Conservation (phyloP, 441 rosid species). For the Flueggea neowawraea region DNA sequence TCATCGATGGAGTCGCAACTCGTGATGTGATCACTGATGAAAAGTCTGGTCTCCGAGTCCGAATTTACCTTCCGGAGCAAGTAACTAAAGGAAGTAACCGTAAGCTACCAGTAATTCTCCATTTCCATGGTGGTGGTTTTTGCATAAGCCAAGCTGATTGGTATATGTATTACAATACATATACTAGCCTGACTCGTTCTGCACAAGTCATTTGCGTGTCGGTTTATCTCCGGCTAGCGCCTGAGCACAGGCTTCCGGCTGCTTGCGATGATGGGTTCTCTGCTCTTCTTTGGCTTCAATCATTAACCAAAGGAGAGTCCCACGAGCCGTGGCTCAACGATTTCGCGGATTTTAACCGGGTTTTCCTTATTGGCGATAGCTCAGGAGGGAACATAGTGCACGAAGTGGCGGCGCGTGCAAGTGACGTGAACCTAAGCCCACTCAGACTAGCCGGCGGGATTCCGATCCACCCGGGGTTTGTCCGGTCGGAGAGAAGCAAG, state of each 20-base stretch:
- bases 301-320: conserved; percentile 26
- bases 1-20: conserved; percentile 44
- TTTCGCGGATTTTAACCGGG: conserved; percentile 39
- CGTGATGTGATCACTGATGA: conserved; percentile 34
- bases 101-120: conserved; percentile 36
- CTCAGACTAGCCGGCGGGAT: conserved; percentile 45
- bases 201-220: conserved; percentile 44
- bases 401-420: conserved; percentile 48
- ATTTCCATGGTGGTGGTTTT: conserved; percentile 70
- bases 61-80: conserved; percentile 42
- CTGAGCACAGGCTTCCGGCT: conserved; percentile 56
- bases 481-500: conserved; percentile 45
- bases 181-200: conserved; percentile 35
- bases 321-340: conserved; percentile 36
- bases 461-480: conserved; percentile 61
- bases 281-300: conserved; percentile 47
- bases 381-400: conserved; percentile 58
- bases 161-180: conserved; percentile 47
- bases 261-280: conserved; percentile 51
- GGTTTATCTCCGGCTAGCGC: conserved; percentile 46
- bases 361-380: conserved; percentile 70
- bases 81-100: conserved; percentile 15
- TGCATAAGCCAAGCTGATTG: conserved; percentile 61
- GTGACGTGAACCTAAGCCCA: conserved; percentile 28
- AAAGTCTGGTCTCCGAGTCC: conserved; percentile 27